A percentile compares a stretch with the other conserved stretches of the same genome.
These are phyloP conservation scores for Isoetes taiwanensis DNA, from an alignment of 75 land plant species.

Conservation along the genomic window DNA sequence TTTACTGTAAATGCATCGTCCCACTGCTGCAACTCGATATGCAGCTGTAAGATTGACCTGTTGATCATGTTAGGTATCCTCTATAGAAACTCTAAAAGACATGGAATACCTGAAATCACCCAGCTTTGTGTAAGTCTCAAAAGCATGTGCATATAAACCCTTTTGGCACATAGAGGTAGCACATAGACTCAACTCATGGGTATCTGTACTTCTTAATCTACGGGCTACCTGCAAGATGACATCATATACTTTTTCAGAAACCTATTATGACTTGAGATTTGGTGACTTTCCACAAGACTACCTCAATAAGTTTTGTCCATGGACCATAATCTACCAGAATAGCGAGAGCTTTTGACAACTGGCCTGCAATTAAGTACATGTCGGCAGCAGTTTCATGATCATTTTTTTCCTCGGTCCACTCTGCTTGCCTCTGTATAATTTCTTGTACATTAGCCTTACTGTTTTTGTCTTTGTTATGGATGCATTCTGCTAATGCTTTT, in stretches of 20 bases:
- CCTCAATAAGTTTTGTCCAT: slow-evolving; percentile 30
- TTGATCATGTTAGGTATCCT: background rate
- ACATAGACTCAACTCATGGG: slow-evolving; percentile 17
- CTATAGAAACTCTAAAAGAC: background rate
- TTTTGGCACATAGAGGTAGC: slow-evolving; percentile 21
- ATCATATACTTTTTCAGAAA: background rate
- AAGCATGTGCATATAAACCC: slow-evolving; percentile 30
- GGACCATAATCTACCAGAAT: slow-evolving; percentile 29
- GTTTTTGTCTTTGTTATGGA: slow-evolving; percentile 1
- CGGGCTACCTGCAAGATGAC: slow-evolving; percentile 22
- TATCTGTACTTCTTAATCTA: slow-evolving; percentile 20
- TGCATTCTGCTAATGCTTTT: slow-evolving; percentile 21
- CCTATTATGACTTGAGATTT: background rate
- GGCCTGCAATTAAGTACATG: slow-evolving; percentile 27
- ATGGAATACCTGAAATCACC: slow-evolving; percentile 26
- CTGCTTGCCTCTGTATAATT: slow-evolving; percentile 32
- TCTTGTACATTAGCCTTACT: slow-evolving; percentile 24
- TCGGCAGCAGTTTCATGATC: slow-evolving; percentile 35
- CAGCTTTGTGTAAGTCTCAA: slow-evolving; percentile 33
- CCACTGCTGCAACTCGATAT: slow-evolving; percentile 33
- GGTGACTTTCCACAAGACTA: background rate
- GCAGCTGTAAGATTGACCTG: slow-evolving; percentile 24
- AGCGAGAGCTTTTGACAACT: slow-evolving; percentile 23
- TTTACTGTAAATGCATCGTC: slow-evolving; percentile 34
- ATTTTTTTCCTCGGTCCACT: slow-evolving; percentile 33